Base-by-base conservation (phyloP, 164 flowering plant genomes). In the Dillenia suffruticosa region DNA sequence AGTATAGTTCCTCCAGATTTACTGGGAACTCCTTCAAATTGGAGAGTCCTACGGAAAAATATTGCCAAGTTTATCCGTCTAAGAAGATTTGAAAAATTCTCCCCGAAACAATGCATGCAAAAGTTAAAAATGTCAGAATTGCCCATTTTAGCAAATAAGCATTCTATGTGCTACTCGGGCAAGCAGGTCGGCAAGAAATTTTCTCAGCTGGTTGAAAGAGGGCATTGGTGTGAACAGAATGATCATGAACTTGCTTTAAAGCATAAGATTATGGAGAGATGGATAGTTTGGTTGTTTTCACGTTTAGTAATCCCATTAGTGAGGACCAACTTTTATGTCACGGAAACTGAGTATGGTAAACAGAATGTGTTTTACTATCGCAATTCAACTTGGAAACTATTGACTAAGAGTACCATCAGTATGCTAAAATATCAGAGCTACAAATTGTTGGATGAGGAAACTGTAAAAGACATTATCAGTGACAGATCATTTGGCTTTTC, bases 241-340 rank as follows among this genome's bases (percentile, higher is more conserved):
- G 52, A 65, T 64, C 64, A 43, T 52, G 26, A 53, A 19, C 11
- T 46, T 62, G 19, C 19, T 60, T 48, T 79, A 56, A 81, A 75
- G 66, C 73, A 72, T 17, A 78, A 54, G 54, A 56, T 86, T 53
- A 57, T 88, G 11, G 68, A 72, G 46, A 68, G 77, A 49, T 95
- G 96, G 97, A 77, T 95, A 2, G 77, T 65, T 69, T 95, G 99
- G 99, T 73, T 89, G 16, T 89, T 89, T 74, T 71, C 89, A 15
- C 44, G 17, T 74, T 49, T 92, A 5, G 74, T 95, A 12, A 76
- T 80, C 53, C 93, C 96, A 24, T 51, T 94, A 46, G 62, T 92
- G 43, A 76, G 77, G 63, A 78, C 93, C 45, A 77, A 87, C 76
- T 95, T 95, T 72, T 95, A 92, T 74, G 82, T 86, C 49, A 95